These are phyloP conservation scores for Globisporangium iwayamae DNA, from an alignment of 352 stramenopile genomes.

Conservation along the genomic window DNA sequence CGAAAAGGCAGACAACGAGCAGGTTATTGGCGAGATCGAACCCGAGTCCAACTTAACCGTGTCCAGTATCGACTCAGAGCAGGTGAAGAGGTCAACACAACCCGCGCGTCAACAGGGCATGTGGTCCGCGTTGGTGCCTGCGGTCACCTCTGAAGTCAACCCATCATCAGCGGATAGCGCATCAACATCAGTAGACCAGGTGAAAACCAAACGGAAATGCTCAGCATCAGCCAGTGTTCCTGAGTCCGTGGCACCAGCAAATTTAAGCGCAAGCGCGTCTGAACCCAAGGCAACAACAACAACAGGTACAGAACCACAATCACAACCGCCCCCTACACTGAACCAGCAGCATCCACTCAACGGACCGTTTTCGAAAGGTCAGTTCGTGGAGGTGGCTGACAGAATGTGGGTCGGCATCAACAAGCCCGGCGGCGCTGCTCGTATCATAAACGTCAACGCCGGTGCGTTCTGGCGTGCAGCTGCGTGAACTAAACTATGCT, in stretches of 20 bases:
- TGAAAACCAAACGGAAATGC: neutral
- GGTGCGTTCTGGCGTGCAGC: constrained; percentile 17
- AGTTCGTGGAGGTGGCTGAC: constrained; percentile 84
- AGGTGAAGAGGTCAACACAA: neutral
- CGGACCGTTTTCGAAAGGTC: constrained; percentile 45
- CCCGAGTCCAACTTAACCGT: neutral
- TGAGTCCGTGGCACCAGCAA: neutral
- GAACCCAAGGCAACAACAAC: neutral
- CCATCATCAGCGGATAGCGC: neutral
- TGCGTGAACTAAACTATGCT: too few species aligned
- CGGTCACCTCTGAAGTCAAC: neutral
- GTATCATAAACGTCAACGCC: constrained; percentile 62
- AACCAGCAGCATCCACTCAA: constrained; percentile 20
- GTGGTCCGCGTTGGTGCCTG: neutral
- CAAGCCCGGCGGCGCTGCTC: constrained; percentile 84
- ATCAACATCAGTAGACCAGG: neutral
- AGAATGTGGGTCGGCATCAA: constrained; percentile 92
- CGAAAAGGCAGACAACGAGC: neutral
- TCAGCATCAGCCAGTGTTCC: neutral
- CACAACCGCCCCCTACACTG: constrained; percentile 4
- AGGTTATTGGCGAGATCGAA: neutral
- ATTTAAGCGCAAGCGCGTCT: neutral
- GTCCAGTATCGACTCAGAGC: neutral
- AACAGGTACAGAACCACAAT: neutral
- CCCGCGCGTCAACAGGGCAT: neutral